These are phyloP conservation scores for Melaleuca alternifolia DNA, from an alignment of 345 rosid species.

Conservation along the genomic window DNA sequence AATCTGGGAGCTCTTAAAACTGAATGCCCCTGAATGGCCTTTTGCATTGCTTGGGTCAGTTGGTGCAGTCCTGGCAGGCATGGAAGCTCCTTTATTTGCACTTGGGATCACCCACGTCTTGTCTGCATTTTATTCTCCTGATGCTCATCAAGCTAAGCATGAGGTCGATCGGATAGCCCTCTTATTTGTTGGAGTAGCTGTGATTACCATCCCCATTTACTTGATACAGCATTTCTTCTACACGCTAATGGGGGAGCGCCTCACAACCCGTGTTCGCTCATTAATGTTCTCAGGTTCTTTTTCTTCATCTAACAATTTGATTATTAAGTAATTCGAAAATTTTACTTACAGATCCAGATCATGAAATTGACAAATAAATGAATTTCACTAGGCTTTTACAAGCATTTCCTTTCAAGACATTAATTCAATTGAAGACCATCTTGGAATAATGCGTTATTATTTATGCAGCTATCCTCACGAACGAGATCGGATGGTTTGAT, in stretches of 20 bases:
- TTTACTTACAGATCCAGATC: neutral
- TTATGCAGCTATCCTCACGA: conserved; percentile 60
- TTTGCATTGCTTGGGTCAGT: conserved; percentile 68
- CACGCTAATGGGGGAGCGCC: conserved; percentile 75
- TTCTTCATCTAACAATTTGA: neutral
- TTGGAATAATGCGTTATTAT: neutral
- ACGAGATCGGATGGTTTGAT: conserved; percentile 93
- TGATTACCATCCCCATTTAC: conserved; percentile 48
- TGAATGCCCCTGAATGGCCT: conserved; percentile 84
- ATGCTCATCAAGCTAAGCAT: conserved; percentile 22
- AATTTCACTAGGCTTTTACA: neutral
- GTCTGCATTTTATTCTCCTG: conserved; percentile 51
- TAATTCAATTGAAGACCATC: neutral
- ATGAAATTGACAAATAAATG: neutral
- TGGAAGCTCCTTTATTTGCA: conserved; percentile 63
- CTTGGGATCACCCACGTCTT: conserved; percentile 56
- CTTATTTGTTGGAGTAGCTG: conserved; percentile 38
- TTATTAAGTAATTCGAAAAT: neutral
- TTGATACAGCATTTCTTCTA: conserved; percentile 69
- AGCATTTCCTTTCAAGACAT: neutral
- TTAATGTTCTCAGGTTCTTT: conserved; percentile 65
- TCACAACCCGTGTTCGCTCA: conserved; percentile 64
- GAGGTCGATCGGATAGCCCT: conserved; percentile 37
- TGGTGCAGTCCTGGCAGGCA: conserved; percentile 73
- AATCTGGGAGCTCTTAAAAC: conserved; percentile 49